phyloP scores from a whole-genome alignment of 192 early-diverging fungal genomes.

The Rhizophagus sp. region DNA sequence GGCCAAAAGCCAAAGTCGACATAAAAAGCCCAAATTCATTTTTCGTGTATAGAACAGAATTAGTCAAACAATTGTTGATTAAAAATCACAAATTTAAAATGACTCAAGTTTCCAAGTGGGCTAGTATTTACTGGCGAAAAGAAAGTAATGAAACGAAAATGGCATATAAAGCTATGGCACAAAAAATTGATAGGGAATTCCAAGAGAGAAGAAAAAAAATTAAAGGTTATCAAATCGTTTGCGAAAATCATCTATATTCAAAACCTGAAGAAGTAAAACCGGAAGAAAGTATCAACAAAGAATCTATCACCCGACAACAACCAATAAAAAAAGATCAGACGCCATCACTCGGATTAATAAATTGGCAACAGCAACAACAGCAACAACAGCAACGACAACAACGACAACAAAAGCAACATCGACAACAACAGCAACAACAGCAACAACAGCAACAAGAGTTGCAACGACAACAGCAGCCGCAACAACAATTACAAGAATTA shows the following conservation, averaged over 20 bases:
- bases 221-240: slow-evolving; percentile 1
- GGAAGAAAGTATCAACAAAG: neutral
- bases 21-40: neutral
- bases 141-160: neutral
- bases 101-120: neutral
- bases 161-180: neutral
- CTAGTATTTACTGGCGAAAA: neutral
- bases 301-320: neutral
- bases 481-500: too few relatives aligned
- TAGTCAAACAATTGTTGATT: neutral
- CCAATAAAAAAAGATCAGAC: too few relatives aligned
- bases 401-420: too few relatives aligned
- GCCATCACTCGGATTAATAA: too few relatives aligned
- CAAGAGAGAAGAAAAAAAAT: neutral
- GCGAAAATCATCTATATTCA: neutral
- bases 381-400: too few relatives aligned
- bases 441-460: too few relatives aligned
- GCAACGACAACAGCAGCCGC: too few relatives aligned
- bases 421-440: too few relatives aligned
- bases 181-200: slow-evolving; percentile 7
- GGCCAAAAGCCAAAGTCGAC: neutral
- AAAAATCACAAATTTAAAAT: neutral
- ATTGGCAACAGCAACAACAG: too few relatives aligned
- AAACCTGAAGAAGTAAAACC: neutral
- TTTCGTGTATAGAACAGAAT: neutral